These are phyloP conservation scores for Carex scoparia DNA, from an alignment of 176 grass and related monocot species.

Conservation along the genomic window DNA sequence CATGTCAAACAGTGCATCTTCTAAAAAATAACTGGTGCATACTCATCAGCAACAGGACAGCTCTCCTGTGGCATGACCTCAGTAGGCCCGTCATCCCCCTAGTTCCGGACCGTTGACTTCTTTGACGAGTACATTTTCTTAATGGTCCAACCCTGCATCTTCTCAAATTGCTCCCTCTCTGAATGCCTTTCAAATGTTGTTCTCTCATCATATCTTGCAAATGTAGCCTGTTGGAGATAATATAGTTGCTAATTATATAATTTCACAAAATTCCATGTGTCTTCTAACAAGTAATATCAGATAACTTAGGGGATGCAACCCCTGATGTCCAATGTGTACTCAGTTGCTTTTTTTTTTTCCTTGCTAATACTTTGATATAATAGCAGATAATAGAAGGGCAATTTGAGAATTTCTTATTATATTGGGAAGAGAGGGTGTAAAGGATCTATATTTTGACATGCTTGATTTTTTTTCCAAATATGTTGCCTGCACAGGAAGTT, in stretches of 20 bases:
- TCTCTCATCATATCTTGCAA: conserved; percentile 88
- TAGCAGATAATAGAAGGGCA: background rate
- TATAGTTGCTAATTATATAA: background rate
- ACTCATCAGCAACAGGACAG: conserved; percentile 56
- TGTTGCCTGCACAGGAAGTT: background rate
- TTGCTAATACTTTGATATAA: background rate
- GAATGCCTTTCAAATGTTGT: conserved; percentile 92
- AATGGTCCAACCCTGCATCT: conserved; percentile 75
- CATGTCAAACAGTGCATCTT: no score
- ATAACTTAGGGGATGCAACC: background rate
- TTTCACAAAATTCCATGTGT: background rate
- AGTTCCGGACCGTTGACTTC: conserved; percentile 36
- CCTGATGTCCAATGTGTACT: background rate
- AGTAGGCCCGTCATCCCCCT: conserved; percentile 35
- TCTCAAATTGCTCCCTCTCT: conserved; percentile 86
- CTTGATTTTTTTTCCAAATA: background rate
- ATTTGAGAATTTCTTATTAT: background rate
- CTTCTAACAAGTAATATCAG: background rate
- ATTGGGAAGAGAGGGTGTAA: background rate
- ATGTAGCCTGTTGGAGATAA: conserved; percentile 49
- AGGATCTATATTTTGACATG: background rate
- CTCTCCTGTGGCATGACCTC: conserved; percentile 26
- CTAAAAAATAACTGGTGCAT: conserved; percentile 75
- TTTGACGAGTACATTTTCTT: conserved; percentile 91
- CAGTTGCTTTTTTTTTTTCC: background rate